Evolutionary conservation across 2,329 filamentous ascomycete genomes (phyloP).

Genomic region (Colletotrichum gigasporum): DNA sequence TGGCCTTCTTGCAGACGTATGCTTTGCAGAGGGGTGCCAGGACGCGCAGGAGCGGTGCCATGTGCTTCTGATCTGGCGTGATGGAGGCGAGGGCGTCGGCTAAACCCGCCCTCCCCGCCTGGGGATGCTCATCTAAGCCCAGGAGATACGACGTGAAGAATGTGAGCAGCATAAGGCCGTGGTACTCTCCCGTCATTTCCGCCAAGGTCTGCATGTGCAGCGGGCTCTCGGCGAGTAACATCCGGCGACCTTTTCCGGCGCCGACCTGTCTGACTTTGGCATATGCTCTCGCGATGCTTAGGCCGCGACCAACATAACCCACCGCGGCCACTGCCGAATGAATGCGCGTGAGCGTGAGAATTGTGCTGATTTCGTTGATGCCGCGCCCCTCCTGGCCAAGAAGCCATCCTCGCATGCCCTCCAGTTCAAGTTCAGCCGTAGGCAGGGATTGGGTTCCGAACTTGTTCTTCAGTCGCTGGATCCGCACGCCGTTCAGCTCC

Average conservation of each 20-base stretch:
- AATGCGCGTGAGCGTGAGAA: conserved; percentile 74
- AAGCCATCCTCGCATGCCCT: conserved; percentile 70
- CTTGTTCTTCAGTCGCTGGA: conserved; percentile 78
- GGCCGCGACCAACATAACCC: conserved; percentile 62
- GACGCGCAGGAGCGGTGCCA: conserved; percentile 60
- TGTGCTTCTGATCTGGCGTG: conserved; percentile 44
- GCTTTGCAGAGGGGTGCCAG: conserved; percentile 70
- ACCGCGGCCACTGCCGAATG: conserved; percentile 64
- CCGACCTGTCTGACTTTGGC: conserved; percentile 65
- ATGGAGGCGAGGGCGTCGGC: conserved; percentile 32
- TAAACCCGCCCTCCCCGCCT: background rate
- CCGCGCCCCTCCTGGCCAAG: conserved; percentile 74
- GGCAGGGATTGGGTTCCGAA: conserved; percentile 75
- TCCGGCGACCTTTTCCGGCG: conserved; percentile 38
- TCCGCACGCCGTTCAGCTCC: conserved; percentile 72
- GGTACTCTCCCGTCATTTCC: conserved; percentile 63
- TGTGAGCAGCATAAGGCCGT: conserved; percentile 63
- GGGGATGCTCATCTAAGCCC: conserved; percentile 59
- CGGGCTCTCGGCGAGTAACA: conserved; percentile 59
- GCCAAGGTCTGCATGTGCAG: conserved; percentile 69
- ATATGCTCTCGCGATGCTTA: conserved; percentile 67
- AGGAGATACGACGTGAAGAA: conserved; percentile 64
- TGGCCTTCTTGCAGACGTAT: conserved; percentile 60
- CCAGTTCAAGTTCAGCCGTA: conserved; percentile 76
- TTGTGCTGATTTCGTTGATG: conserved; percentile 72